Conservation (phyloP, 202 grass and related monocot genomes). For the Brachypodium distachyon region DNA sequence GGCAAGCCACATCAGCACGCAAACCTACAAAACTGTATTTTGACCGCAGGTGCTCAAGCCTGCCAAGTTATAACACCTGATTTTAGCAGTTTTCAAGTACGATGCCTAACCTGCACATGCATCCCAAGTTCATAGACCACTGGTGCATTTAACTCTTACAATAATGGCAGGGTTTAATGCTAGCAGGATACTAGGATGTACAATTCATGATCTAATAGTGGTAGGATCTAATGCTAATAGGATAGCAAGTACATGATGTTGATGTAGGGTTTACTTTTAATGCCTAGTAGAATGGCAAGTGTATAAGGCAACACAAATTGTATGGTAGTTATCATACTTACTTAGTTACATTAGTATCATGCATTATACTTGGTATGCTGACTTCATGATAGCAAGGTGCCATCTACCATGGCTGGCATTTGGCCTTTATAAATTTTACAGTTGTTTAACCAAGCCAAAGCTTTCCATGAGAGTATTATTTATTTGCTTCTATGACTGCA, state of each 20-base stretch:
- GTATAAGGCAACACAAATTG: neutral
- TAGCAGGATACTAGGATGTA: no score
- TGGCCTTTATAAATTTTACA: neutral
- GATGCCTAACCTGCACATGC: no score
- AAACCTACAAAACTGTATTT: no score
- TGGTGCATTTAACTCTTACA: no score
- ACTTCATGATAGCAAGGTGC: neutral
- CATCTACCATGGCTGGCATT: neutral
- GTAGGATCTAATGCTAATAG: neutral
- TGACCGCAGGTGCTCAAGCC: no score
- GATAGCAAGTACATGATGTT: no score
- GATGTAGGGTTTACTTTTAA: no score
- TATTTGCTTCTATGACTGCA: neutral
- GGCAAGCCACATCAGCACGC: no score
- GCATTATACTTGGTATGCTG: neutral
- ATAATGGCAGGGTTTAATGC: no score
- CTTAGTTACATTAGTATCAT: neutral
- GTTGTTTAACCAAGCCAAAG: neutral
- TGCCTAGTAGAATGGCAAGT: neutral
- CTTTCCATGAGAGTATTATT: neutral
- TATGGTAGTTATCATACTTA: neutral
- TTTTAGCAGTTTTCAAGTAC: no score
- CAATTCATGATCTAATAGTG: neutral
- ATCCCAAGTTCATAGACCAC: no score
- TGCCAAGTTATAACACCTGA: no score